Evolutionary conservation across 768 basidiomycete genomes (phyloP).

Genomic region (Tulasnella sp.): DNA sequence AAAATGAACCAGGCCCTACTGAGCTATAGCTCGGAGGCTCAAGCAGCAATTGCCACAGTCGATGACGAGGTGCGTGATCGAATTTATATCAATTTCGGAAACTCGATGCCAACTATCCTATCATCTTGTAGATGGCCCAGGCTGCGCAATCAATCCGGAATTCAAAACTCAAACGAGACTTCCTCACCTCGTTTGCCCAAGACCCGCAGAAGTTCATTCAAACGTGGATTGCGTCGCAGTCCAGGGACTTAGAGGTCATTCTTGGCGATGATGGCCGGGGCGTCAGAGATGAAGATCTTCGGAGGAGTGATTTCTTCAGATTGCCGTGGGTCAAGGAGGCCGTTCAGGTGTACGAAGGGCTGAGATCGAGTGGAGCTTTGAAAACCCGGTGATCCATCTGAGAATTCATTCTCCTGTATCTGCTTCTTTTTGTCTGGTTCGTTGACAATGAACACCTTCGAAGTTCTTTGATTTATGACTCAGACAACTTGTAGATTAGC

Average conservation of each 20-base stretch:
- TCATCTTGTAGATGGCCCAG: slow-evolving; percentile 51
- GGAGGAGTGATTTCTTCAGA: slow-evolving; percentile 81
- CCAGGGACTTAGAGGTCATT: slow-evolving; percentile 77
- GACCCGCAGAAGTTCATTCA: slow-evolving; percentile 76
- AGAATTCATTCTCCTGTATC: too few species aligned
- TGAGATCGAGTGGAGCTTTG: slow-evolving; percentile 41
- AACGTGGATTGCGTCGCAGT: slow-evolving; percentile 85
- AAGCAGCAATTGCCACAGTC: too few species aligned
- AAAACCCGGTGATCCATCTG: not conserved
- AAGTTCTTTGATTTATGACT: too few species aligned
- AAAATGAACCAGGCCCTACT: not conserved
- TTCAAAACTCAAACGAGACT: slow-evolving; percentile 75
- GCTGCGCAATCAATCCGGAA: slow-evolving; percentile 78
- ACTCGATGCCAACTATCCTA: not conserved
- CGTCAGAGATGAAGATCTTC: slow-evolving; percentile 77
- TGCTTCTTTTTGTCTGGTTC: too few species aligned
- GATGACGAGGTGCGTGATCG: too few species aligned
- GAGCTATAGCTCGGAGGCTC: not conserved
- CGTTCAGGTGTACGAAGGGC: slow-evolving; percentile 73
- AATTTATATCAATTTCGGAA: too few species aligned
- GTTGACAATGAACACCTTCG: too few species aligned
- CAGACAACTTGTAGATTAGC: too few species aligned
- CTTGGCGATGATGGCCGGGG: slow-evolving; percentile 68
- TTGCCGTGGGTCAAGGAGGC: slow-evolving; percentile 78
- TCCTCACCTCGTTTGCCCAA: slow-evolving; percentile 68